Conservation (phyloP, 306 rosid species). For the Glycine latifolia region DNA sequence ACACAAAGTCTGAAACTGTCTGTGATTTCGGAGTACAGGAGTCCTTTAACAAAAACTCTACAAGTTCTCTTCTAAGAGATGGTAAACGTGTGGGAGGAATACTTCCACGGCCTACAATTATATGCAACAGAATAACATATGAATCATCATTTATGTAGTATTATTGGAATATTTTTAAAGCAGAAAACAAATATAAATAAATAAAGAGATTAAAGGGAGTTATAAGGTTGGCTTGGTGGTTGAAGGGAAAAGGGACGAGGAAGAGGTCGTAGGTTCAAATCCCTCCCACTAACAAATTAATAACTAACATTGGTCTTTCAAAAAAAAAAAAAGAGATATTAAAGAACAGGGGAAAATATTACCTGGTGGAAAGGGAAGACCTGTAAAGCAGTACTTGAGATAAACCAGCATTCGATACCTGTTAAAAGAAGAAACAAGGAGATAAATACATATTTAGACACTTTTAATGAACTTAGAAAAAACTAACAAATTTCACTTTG, state of each 20-base stretch:
- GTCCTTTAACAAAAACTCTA: conserved; percentile 74
- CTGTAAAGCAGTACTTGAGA: conserved; percentile 94
- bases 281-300: too few relatives aligned
- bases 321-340: neutral
- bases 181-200: conserved; percentile 2
- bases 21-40: conserved; percentile 58
- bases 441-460: conserved; percentile 34
- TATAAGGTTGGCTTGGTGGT: too few relatives aligned
- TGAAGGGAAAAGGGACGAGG: too few relatives aligned
- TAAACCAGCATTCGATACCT: conserved; percentile 95
- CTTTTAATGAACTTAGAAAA: conserved; percentile 37
- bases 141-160: conserved; percentile 25
- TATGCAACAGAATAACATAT: conserved; percentile 41
- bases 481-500: conserved; percentile 30
- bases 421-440: conserved; percentile 45
- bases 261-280: too few relatives aligned
- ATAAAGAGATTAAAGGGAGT: too few relatives aligned
- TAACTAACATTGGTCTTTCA: too few relatives aligned
- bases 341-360: conserved; percentile 18
- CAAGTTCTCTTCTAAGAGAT: conserved; percentile 85
- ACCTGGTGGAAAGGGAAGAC: conserved; percentile 99
- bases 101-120: conserved; percentile 85
- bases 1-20: conserved; percentile 50
- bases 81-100: conserved; percentile 72
- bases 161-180: conserved; percentile 33